Base-by-base conservation (phyloP, 1,139 yeast genomes). In the Protomyces arabidopsidicola region DNA sequence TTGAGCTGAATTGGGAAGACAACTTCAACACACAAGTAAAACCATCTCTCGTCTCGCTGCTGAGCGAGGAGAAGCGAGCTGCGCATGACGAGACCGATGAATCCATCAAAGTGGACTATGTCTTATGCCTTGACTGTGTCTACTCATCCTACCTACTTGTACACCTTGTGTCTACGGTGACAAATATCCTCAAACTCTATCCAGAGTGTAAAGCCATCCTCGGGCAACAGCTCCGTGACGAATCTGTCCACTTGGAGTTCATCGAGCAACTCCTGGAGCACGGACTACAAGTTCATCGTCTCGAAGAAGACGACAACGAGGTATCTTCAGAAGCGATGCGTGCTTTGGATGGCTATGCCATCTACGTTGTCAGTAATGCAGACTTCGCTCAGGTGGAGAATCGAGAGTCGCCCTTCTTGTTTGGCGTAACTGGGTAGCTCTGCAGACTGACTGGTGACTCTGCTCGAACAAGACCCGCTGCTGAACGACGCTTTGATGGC, bases 151-250 rank as follows among this genome's bases (percentile, higher is more conserved):
- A 52, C 27, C 45, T 58, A n/a, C 56, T 55, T 3, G 22, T 12
- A 12, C 53, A 18, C 9, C 56, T 58, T 16, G 31, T 52, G 42
- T 3, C 31, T 2, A 38, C 52, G 31, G 56, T 58, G n/a, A 4
- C 22, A 10, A 18, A 20, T 3, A 20, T 58, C 27, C 22, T 31
- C 20, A 12, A n/a, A 4, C 38, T 20, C 9, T 52, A 38, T 31
- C 52, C 45, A 6, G 42, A 18, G 12, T 55, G 42, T 18, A 58
- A 36, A 39, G 45, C 53, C 34, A 24, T 58, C 31, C 24, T 58
- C 18, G 62, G 62, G 10, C 62, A 58, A 22, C 62, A 58, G 27
- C 45, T 58, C 5, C 27, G 62, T 27, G 62, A 58, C 34, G 53
- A 58, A 22, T 39, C 39, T 5, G 56, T 58, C 18, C 62, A 58